Percentiles rank a stretch among this genome's conserved stretches.
Conservation (phyloP, 768 basidiomycete genomes). For the Lactarius quietus region DNA sequence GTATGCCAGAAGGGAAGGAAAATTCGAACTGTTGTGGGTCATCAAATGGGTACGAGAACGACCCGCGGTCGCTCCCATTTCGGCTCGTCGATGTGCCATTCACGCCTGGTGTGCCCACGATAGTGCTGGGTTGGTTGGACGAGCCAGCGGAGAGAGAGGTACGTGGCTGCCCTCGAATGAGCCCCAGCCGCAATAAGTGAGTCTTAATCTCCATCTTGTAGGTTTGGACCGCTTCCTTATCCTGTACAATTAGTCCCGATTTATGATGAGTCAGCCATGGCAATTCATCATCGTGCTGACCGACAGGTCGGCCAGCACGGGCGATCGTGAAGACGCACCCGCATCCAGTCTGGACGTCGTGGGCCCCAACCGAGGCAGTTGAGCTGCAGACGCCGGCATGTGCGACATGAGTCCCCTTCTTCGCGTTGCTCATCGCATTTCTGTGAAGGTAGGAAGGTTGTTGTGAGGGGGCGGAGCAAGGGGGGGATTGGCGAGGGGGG, state of each 20-base stretch:
- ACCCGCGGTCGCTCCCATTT: conserved; percentile 16
- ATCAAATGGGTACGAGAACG: conserved; percentile 18
- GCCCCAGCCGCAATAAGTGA: conserved; percentile 69
- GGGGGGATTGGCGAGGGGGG: conserved; percentile 9
- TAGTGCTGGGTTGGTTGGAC: conserved; percentile 29
- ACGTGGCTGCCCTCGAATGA: conserved; percentile 80
- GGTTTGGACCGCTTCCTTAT: conserved; percentile 74
- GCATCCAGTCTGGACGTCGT: conserved; percentile 86
- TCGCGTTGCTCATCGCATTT: conserved; percentile 86
- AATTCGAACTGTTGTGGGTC: conserved; percentile 15
- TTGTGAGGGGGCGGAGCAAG: not conserved
- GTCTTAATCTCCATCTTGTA: conserved; percentile 86
- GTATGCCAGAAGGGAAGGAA: conserved; percentile 24
- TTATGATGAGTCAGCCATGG: conserved; percentile 21
- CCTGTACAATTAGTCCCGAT: conserved; percentile 42
- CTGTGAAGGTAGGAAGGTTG: conserved; percentile 37
- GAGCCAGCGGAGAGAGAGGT: conserved; percentile 43
- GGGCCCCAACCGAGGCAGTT: conserved; percentile 84
- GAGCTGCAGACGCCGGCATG: conserved; percentile 76
- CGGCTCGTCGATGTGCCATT: conserved; percentile 1
- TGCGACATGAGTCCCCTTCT: conserved; percentile 72
- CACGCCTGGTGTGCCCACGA: conserved; percentile 6
- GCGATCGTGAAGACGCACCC: conserved; percentile 44
- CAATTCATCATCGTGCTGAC: not conserved
- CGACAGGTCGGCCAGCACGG: conserved; percentile 10